Evolutionary conservation across 805 yeast species (phyloP), one percentile per base, ranked within the genome.

Genomic region (Candida stauntonica): DNA sequence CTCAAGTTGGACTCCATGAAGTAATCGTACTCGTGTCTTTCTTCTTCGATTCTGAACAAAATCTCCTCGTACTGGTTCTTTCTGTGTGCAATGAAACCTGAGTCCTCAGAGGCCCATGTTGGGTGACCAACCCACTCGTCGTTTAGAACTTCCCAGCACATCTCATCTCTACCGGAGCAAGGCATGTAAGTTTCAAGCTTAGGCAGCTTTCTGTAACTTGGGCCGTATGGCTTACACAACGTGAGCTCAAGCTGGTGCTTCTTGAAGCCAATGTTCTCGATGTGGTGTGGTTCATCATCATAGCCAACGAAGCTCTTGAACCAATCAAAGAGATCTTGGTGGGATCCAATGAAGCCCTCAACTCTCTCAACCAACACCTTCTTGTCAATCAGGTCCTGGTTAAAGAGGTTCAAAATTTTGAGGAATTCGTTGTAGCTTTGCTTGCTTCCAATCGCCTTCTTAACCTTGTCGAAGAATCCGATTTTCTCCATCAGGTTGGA

Each of bases 51-150:
- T 59, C 95, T 82, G 67, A 88, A 89, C 38, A 93, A 65, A 35
- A 93, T 86, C 61, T 93, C 99, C 63, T 93, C 99, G 60, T 91
- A 93, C 65, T 93, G 99, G 59, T 93, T 93, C 63, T 93, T 93
- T 48, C 98, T 78, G 61, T 93, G 99, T n/a, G 99, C 96, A 58
- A 93, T 89, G 54, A 91, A 93, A 0, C 99, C 99, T 11, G 96
- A 86, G 61, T 93, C 99, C 61, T 93, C 99, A 0, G 98, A 91
- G 4, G 98, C 99, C 99, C 99, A 93, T n/a, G 96, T 94, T 17
- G 99, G 99, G 63, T 93, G 98, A 6, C 97, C 96, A 26, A 93
- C 98, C 97, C 98, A 93, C 63, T 91, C 98, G 61, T 93, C 99
- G 62, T 93, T 93, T 52, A 93, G 72, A 13, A 93, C 96, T 57